Base-by-base conservation (phyloP, 805 yeast genomes). In the Candida golubevii region DNA sequence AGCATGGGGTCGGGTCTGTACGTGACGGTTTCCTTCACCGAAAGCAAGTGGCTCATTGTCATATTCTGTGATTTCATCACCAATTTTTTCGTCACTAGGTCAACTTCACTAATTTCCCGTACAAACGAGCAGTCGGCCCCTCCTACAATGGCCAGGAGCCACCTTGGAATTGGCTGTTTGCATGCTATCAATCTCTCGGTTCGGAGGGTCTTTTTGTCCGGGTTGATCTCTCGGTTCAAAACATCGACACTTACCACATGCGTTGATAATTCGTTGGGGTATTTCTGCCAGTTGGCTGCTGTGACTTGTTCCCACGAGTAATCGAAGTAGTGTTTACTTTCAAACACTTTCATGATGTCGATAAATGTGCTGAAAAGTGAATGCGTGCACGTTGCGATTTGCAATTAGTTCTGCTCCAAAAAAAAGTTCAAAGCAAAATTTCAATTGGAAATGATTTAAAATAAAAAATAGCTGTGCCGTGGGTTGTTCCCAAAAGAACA, bases 211-310 rank as follows among this genome's bases (percentile, higher is more conserved):
- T 60, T 50, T 1, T 77, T 74, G 7, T 62, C 66, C 1, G 73
- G 66, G 53, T 80, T 77, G 15, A 88, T 58, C 55, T 83, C 88
- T 50, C 98, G 74, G 47, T 85, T 73, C 29, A 91, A 65, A 1
- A 88, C 88, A 61, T 91, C 99, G 14, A 93, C 98, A 1, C 93
- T 93, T 27, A 88, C 83, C 8, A 91, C 99, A 64, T 91, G 99
- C 0, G 95, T 78, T 7, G 96, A 82, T 46, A 83, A 74, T 55
- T 89, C 95, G 61, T 93, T 91, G n/a, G 99, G 99, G 66, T 91
- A 91, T 56, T 91, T 91, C 53, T 79, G 81, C 99, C 99, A 91
- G 65, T 90, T 89, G 41, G 98, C 97, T 1, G 95, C 89, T 0
- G 96, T 85, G 26, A 91, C 96, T 55, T 85, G 88, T 26, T 85